Evolutionary conservation across 805 yeast species (phyloP), one percentile per base, ranked within the genome.

Genomic region (Kluyveromyces wickerhamii): DNA sequence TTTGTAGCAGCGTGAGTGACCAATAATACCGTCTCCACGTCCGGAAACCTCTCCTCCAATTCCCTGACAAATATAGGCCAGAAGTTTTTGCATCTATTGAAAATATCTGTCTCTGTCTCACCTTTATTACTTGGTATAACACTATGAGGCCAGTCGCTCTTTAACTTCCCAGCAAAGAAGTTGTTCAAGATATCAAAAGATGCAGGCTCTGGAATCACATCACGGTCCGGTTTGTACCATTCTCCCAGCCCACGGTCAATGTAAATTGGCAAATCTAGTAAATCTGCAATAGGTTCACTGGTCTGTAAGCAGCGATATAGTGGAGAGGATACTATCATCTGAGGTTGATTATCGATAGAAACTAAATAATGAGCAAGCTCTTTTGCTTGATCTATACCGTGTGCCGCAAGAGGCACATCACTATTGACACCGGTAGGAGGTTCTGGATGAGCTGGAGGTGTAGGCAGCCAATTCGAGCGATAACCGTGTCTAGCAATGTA

Each of bases 1-100:
- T 86, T 85, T 4, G 94, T 72, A 3, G 97, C 96, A 1, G 97
- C 98, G 60, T 92, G 97, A 4, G 95, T 77, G 18, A 85, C 77
- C n/a, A 89, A 61, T 15, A 92, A 48, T 6, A 92, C 63, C 0
- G 76, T 65, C 23, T 77, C 74, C 21, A 75, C 63, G 2, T 74
- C 62, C 0, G 95, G 94, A 47, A 61, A 70, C 39, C 67, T 61
- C 6, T 49, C 39, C 42, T 79, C 80, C 35, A 84, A 65, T 33
- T 61, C 65, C 2, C 78, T 73, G 2, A 85, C 57, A 45, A 89
- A 75, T 22, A 51, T 51, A 0, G 54, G 42, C 67, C 88, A 64
- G 39, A 85, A 80, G 6, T 36, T 27, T 15, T 54, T 43, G 42
- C 83, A 73, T 42, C 98, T 69, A 4, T 59, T 57, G 43, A 78